Base-by-base conservation (phyloP, 129 eudicot species). In the Lonicera japonica region DNA sequence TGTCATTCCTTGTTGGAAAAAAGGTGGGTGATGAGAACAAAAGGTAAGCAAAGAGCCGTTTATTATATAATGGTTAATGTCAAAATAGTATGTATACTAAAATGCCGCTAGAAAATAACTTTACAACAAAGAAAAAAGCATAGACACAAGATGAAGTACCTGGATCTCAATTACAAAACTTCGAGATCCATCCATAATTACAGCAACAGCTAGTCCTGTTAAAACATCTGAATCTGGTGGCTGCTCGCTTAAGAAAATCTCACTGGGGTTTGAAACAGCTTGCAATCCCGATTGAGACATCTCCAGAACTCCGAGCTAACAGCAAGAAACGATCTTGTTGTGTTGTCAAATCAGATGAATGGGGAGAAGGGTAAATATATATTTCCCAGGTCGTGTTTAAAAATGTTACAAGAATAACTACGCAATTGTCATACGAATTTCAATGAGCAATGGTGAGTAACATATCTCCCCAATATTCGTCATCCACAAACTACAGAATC, bases 271-370 rank as follows among this genome's bases (percentile, higher is more conserved):
- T 69, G 73, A 57, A 61, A 83, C 83, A 43, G 85, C 95, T 78
- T 85, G 70, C 74, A 88, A 61, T 67, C 99, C 96, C 56, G 73
- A 63, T 54, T 83, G 91, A 2, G 95, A 80, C 99, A 92, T 92
- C 76, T 92, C 82, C 63, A 92, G 85, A 60, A 88, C 92, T 76
- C 99, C 96, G 54, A 92, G 91, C 96, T 92, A 76, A 41, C 55
- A 50, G 13, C 50, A 43, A 43, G 8, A 43, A 13, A 47, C 12
- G 24, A 53, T 25, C 21, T 7, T 8, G 11, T 10, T 36, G 48
- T 8, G 11, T 10, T 36, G 48, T n/a, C 16, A 59, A 18, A 57
- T 24, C 11, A 57, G 8, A 25, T 11, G 0, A 38, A 55, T 12
- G 16, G 16, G 13, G 50, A 43, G 13, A 43, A 43, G 16, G 16